Base-by-base conservation (phyloP, 2,329 filamentous ascomycete species). In the Fusarium sp. region DNA sequence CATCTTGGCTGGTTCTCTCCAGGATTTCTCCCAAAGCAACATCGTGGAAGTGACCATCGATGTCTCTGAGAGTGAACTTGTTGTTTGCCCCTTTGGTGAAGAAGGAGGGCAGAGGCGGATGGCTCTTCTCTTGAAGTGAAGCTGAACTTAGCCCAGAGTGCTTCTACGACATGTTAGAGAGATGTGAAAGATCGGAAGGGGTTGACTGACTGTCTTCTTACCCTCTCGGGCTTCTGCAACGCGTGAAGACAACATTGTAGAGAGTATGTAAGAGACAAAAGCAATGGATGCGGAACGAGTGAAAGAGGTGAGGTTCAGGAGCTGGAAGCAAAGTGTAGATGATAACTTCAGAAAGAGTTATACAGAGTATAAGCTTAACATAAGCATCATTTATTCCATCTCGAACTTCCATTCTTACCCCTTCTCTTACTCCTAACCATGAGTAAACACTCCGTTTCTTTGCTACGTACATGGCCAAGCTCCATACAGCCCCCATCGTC, bases 121-220 rank as follows among this genome's bases (percentile, higher is more conserved):
- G 9, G n/a, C 32, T 46, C 15, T 48, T 59, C 49, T 47, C 54
- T 13, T 56, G 19, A 4, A 51, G 43, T 19, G 44, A 25, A 14
- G 14, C 23, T 49, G 48, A 39, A 15, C 13, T 35, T 43, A 25
- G 40, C 39, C 54, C 13, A n/a, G 25, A 17, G 35, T 52, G 17
- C 20, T 48, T 64, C 62, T 65, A 19, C 13, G 7, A 2, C 7
- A 23, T 44, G 27, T 65, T n/a, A 65, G 62, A 11, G 20, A 11
- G 19, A 7, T 4, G 10, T 7, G 3, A 10, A 1, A 2, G 10
- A 2, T 13, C 1, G 33, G 15, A n/a, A 8, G 4, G 4, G 2
- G 4, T 2, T 4, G 4, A 39, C 48, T 50, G 35, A 65, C 62
- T 39, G 8, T 30, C 19, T 10, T 50, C 35, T n/a, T 59, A 20